Evolutionary conservation across 208 protist species (phyloP).

Genomic region (Acanthamoeba culbertsoni): DNA sequence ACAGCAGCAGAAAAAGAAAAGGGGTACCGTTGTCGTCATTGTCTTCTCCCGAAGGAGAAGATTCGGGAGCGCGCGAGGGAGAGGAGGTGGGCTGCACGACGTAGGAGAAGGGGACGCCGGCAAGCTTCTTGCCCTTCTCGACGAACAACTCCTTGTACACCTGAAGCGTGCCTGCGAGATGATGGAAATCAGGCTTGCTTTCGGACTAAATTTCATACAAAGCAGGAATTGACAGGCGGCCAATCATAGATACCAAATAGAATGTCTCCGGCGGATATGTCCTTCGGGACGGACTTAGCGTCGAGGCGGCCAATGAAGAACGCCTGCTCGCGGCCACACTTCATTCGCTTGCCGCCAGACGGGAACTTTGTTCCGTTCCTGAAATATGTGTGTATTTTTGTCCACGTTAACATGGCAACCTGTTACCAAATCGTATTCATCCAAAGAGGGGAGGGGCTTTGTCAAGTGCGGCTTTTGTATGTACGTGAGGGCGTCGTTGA

Average conservation of each 20-base stretch:
- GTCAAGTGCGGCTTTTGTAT: too few species aligned
- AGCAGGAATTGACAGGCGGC: neutral
- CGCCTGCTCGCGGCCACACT: neutral
- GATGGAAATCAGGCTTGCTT: too few species aligned
- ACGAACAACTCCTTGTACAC: slow-evolving; percentile 42
- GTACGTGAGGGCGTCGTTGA: neutral
- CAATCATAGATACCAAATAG: neutral
- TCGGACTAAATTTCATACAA: neutral
- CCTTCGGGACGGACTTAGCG: slow-evolving; percentile 19
- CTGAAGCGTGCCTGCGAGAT: neutral
- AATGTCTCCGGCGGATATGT: neutral
- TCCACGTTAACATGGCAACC: neutral
- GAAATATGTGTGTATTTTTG: too few species aligned
- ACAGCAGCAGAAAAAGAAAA: neutral
- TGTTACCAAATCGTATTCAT: neutral
- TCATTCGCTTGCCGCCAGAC: neutral
- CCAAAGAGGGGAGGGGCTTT: neutral
- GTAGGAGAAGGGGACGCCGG: slow-evolving; percentile 15
- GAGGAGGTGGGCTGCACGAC: neutral
- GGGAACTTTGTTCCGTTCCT: slow-evolving; percentile 45
- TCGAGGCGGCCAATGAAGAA: neutral
- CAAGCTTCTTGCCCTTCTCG: slow-evolving; percentile 16
- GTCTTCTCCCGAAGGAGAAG: neutral
- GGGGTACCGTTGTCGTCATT: neutral
- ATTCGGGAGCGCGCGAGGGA: neutral